Conservation (phyloP, 2,329 filamentous ascomycete genomes). For the Cladosporium halotolerans region DNA sequence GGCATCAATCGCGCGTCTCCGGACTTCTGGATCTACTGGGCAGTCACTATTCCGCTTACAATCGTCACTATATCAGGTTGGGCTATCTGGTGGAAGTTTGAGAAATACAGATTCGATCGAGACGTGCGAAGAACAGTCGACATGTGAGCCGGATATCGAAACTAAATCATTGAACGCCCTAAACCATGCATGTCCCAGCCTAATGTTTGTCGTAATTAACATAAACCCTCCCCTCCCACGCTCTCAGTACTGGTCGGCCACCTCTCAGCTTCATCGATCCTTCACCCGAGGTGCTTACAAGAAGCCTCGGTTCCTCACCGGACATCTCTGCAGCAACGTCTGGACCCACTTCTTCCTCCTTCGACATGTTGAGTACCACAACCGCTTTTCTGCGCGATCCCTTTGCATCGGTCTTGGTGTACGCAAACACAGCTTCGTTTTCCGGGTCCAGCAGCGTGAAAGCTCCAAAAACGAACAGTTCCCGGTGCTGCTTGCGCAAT, state of each 20-base stretch:
- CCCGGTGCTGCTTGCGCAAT: constrained; percentile 53
- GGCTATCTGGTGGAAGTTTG: constrained; percentile 15
- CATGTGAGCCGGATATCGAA: no score
- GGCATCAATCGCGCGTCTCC: constrained; percentile 16
- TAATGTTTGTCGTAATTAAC: constrained; percentile 17
- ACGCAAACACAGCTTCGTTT: constrained; percentile 49
- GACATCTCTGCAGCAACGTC: constrained; percentile 8
- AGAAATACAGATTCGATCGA: constrained; percentile 9
- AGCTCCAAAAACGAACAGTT: constrained; percentile 62
- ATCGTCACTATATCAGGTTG: constrained; percentile 15
- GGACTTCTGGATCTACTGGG: constrained; percentile 31
- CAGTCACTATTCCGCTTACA: constrained; percentile 23
- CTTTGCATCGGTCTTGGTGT: constrained; percentile 27
- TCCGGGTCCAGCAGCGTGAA: constrained; percentile 52
- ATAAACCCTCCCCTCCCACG: constrained; percentile 35
- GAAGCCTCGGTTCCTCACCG: constrained; percentile 26
- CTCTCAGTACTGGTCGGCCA: constrained; percentile 20
- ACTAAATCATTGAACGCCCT: no score
- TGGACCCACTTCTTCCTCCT: constrained; percentile 15
- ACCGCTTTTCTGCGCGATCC: constrained; percentile 26
- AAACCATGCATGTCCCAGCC: no score
- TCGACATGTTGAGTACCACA: constrained; percentile 36
- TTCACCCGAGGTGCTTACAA: constrained; percentile 39
- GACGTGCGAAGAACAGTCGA: neutral
- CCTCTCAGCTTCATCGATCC: constrained; percentile 13